Conservation (phyloP, 371 early-diverging fungal genomes). For the Rhizopus microsporus region DNA sequence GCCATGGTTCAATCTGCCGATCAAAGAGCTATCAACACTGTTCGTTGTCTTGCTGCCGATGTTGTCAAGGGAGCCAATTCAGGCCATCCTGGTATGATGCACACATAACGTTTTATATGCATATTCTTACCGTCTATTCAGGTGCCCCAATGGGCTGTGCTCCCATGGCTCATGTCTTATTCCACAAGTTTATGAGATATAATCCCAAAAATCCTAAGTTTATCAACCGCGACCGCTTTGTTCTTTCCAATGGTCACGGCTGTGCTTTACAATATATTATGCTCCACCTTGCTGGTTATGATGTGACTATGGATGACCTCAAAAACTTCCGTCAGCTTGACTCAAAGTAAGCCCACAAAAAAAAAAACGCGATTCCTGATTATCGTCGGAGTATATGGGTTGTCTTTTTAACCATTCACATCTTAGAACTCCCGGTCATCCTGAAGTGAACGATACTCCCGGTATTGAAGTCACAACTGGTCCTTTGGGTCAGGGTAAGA, state of each 20-base stretch:
- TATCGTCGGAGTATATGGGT: background rate
- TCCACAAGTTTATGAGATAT: slow-evolving; percentile 77
- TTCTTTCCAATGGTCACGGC: slow-evolving; percentile 98
- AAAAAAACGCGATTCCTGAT: slow-evolving; percentile 5
- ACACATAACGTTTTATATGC: background rate
- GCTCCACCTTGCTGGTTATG: slow-evolving; percentile 88
- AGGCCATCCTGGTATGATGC: slow-evolving; percentile 92
- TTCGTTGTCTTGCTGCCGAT: slow-evolving; percentile 93
- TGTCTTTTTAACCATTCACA: slow-evolving; percentile 1
- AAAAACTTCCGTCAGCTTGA: slow-evolving; percentile 90
- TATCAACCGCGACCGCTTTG: slow-evolving; percentile 96
- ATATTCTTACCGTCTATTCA: slow-evolving; percentile 14
- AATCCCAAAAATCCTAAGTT: slow-evolving; percentile 89
- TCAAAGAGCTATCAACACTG: slow-evolving; percentile 83
- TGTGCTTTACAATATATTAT: slow-evolving; percentile 93
- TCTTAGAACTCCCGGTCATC: slow-evolving; percentile 92
- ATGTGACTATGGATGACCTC: slow-evolving; percentile 88
- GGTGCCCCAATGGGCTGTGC: slow-evolving; percentile 98
- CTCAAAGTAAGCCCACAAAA: slow-evolving; percentile 59
- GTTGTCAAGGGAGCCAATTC: slow-evolving; percentile 94
- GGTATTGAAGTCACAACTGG: slow-evolving; percentile 99
- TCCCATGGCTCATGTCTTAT: slow-evolving; percentile 95
- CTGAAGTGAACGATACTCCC: slow-evolving; percentile 81
- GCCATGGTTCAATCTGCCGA: slow-evolving; percentile 61
- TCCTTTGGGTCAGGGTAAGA: slow-evolving; percentile 97